Base-by-base conservation (phyloP, 108 stramenopile species). In the Fragilaria crotonensis region DNA sequence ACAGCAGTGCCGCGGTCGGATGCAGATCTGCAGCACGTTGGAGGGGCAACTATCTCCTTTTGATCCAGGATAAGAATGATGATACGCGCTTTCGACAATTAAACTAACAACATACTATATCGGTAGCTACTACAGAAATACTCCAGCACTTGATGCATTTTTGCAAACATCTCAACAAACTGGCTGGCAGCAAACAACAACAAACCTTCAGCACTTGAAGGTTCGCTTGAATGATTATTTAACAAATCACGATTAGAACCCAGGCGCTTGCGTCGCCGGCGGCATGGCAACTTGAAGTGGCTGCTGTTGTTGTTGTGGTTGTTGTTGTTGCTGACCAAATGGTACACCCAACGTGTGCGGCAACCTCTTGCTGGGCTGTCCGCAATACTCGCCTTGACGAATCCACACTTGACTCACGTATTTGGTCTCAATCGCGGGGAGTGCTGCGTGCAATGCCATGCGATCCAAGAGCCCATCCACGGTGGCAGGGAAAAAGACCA, bases 391-490 rank as follows among this genome's bases (percentile, higher is more conserved):
- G 19, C 66, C 53, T 64, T 97, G 95, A 17, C 95, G 86, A 51
- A 98, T 89, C 98, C 98, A 97, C 17, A 97, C 90, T 74, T 98
- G 98, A 57, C 80, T 87, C n/a, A 98, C 94, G 59, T 92, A 98
- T 58, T 98, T 98, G 30, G 75, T 64, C 60, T 88, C 93, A 29
- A 90, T 62, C 7, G 95, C 93, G 0, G 90, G 89, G 63, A 87
- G 57, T 0, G 93, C 98, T 1, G 90, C 84, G 68, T 97, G 96
- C 45, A 97, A 71, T 5, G 94, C 89, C 66, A 74, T 80, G 36
- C 75, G 74, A 73, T 98, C 98, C 60, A 95, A 60, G 5, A 73
- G 46, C 29, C 96, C 95, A 65, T 95, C 95, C 5, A 96, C 70
- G 14, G 92, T 91, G 27, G 95, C 82, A 11, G 98, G 98, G 62